A percentile compares a stretch with the other conserved stretches of the same genome.
Conservation (phyloP, 441 rosid genomes). For the Daphne laureola region DNA sequence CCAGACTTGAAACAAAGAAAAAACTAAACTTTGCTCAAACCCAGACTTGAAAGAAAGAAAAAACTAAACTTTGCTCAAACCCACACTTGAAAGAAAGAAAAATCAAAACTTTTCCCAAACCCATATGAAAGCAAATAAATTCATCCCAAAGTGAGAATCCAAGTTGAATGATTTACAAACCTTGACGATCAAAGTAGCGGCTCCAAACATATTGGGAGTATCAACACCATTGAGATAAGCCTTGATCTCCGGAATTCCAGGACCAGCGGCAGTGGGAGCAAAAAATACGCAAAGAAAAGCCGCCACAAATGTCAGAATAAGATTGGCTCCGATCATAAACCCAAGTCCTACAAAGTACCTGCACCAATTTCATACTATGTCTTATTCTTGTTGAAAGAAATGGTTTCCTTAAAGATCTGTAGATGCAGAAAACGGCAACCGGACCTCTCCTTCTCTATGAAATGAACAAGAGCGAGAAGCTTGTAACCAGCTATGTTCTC, state of each 20-base stretch:
- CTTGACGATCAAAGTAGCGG: constrained; percentile 74
- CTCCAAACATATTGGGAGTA: constrained; percentile 88
- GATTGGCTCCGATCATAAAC: constrained; percentile 52
- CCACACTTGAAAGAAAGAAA: background rate
- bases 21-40: background rate
- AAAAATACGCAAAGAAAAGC: constrained; percentile 67
- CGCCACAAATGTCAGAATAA: constrained; percentile 57
- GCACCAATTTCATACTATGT: constrained; percentile 17
- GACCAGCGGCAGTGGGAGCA: constrained; percentile 97
- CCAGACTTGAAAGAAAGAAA: background rate
- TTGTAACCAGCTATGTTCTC: constrained; percentile 95
- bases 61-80: background rate
- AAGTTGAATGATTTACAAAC: constrained; percentile 21
- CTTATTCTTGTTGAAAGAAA: background rate
- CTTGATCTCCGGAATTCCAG: constrained; percentile 95
- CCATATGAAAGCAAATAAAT: no score
- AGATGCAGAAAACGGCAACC: background rate
- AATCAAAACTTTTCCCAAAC: background rate
- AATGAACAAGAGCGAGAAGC: constrained; percentile 60
- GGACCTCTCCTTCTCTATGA: constrained; percentile 56
- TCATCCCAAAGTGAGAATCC: no score
- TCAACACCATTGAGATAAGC: constrained; percentile 96
- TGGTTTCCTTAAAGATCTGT: background rate
- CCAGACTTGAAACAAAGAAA: no score
- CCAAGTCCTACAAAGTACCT: constrained; percentile 61